Evolutionary conservation across 192 early-diverging fungal species (phyloP).

Genomic region (Backusella luteola): DNA sequence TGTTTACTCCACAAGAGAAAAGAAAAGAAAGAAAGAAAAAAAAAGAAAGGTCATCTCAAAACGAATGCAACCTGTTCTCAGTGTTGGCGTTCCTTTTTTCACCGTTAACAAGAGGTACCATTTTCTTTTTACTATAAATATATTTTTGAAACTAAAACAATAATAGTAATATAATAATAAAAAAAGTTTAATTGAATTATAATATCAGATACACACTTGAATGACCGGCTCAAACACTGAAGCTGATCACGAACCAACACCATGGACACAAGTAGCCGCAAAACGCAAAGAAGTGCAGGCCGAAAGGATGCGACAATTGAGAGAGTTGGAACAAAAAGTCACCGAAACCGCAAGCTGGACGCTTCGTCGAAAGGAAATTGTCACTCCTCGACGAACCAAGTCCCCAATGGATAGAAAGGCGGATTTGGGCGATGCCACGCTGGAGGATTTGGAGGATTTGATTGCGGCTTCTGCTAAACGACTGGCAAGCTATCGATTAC

Average conservation of each 20-base stretch:
- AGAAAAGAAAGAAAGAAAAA: not conserved
- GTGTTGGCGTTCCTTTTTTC: not conserved
- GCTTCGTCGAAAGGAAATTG: constrained; percentile 8
- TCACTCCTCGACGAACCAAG: not conserved
- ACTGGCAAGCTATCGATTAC: constrained; percentile 17
- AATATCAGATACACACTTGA: not conserved
- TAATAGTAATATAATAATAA: not conserved
- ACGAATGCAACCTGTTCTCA: constrained; percentile 3
- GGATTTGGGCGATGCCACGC: constrained; percentile 25
- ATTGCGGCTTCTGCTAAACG: constrained; percentile 31
- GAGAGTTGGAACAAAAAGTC: constrained; percentile 18
- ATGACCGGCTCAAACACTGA: constrained; percentile 1
- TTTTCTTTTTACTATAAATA: not conserved
- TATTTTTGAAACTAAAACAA: not conserved
- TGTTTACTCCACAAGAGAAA: not conserved
- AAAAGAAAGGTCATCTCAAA: not conserved
- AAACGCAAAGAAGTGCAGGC: constrained; percentile 16
- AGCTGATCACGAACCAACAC: constrained; percentile 3
- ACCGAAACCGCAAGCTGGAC: constrained; percentile 11
- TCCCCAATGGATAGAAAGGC: not conserved
- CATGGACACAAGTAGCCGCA: constrained; percentile 16
- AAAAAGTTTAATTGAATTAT: not conserved
- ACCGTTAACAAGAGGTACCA: not conserved
- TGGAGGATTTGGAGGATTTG: constrained; percentile 26
- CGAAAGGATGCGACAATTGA: constrained; percentile 14